Evolutionary conservation across 208 protist genomes (phyloP).

Genomic region (Acanthamoeba castellanii): DNA sequence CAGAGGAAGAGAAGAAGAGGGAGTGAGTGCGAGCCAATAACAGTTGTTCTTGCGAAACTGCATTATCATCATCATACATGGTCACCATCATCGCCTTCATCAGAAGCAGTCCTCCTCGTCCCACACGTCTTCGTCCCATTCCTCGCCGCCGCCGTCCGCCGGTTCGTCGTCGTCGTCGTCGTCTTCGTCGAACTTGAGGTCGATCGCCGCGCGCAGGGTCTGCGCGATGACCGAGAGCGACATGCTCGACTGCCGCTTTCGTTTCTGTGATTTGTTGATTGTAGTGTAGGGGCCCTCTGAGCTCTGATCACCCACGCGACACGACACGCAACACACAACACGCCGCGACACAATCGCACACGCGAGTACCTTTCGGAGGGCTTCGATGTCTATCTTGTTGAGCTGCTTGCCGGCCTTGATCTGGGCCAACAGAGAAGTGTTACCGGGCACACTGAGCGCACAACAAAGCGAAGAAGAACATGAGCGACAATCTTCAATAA

Average conservation of each 20-base stretch:
- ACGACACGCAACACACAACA: background rate
- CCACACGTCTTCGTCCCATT: constrained; percentile 60
- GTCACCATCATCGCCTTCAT: background rate
- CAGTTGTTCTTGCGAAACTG: too few species aligned
- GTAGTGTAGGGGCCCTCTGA: too few species aligned
- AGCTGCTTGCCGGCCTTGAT: constrained; percentile 72
- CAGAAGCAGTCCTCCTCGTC: constrained; percentile 49
- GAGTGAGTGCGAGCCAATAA: too few species aligned
- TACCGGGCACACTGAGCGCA: background rate
- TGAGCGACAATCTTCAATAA: too few species aligned
- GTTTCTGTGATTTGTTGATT: constrained; percentile 6
- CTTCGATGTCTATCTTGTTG: constrained; percentile 69
- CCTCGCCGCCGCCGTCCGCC: background rate
- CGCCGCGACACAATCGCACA: background rate
- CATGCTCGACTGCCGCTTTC: constrained; percentile 54
- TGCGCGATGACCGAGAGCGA: constrained; percentile 60
- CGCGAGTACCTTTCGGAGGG: constrained; percentile 20
- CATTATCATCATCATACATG: too few species aligned
- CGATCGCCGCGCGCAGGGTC: constrained; percentile 56
- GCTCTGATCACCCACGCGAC: too few species aligned
- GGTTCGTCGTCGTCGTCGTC: constrained; percentile 38
- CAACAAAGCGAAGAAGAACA: too few species aligned
- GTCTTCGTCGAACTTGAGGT: constrained; percentile 67
- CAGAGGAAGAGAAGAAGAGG: too few species aligned
- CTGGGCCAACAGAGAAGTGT: constrained; percentile 22